Evolutionary conservation across 2,329 filamentous ascomycete species (phyloP).

Genomic region (Metarhizium brunneum): DNA sequence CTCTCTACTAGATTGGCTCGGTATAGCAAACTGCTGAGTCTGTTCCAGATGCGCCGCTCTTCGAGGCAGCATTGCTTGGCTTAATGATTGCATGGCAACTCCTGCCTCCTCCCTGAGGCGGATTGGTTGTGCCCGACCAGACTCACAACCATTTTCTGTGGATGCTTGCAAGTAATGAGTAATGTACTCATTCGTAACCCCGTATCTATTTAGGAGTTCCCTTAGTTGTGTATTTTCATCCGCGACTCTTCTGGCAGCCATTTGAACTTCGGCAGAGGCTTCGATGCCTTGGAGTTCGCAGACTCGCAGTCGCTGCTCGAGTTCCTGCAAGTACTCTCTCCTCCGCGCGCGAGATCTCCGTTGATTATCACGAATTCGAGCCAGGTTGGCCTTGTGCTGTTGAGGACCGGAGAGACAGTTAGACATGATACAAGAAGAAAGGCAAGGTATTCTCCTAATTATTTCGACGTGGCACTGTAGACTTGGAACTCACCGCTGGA

Average conservation of each 20-base stretch:
- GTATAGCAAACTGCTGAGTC: constrained; percentile 16
- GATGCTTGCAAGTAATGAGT: constrained; percentile 27
- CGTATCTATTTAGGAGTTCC: constrained; percentile 46
- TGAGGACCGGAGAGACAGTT: not conserved
- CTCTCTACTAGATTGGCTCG: constrained; percentile 23
- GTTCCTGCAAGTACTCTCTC: constrained; percentile 63
- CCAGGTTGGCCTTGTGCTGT: constrained; percentile 30
- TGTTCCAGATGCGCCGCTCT: constrained; percentile 20
- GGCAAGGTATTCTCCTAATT: too few species aligned
- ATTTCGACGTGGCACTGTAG: not conserved
- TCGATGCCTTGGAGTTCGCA: constrained; percentile 59
- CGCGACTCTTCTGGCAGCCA: constrained; percentile 56
- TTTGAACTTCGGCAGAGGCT: constrained; percentile 62
- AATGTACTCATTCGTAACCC: constrained; percentile 48
- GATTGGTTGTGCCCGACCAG: constrained; percentile 9
- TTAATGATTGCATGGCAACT: constrained; percentile 23
- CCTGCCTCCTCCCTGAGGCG: constrained; percentile 12
- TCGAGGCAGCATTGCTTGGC: constrained; percentile 28
- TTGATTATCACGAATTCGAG: constrained; percentile 67
- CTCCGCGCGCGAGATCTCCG: constrained; percentile 63
- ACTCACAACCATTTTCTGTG: constrained; percentile 7
- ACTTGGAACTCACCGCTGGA: constrained; percentile 11
- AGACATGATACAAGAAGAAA: not conserved
- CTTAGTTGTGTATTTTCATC: constrained; percentile 61
- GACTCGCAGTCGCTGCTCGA: constrained; percentile 51